Evolutionary conservation across 495 filamentous ascomycete genomes (phyloP).

Genomic region (Hyaloscypha bicolor): DNA sequence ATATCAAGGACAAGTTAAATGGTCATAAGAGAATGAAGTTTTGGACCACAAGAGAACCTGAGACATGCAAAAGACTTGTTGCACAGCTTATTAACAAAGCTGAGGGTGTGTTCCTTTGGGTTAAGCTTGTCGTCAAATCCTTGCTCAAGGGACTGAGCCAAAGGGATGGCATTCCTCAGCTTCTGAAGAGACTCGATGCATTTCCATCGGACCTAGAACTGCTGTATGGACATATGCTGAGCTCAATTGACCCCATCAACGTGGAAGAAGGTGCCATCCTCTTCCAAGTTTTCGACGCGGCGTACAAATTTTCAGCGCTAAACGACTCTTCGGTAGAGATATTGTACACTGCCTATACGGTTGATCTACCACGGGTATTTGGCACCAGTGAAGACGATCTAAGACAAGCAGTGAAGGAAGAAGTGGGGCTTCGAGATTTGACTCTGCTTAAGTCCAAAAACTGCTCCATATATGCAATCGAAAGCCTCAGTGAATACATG

Average conservation of each 20-base stretch:
- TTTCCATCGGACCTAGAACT: slow-evolving; percentile 13
- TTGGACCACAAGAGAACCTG: not conserved
- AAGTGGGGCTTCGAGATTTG: too few relatives aligned
- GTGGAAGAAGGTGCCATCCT: slow-evolving; percentile 6
- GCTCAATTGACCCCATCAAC: slow-evolving; percentile 16
- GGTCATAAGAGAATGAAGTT: not conserved
- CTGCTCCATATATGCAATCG: not conserved
- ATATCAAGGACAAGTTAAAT: slow-evolving; percentile 11
- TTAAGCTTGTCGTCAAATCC: slow-evolving; percentile 13
- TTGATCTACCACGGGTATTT: not conserved
- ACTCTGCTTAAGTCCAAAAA: too few relatives aligned
- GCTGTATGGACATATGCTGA: slow-evolving; percentile 16
- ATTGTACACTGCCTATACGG: not conserved
- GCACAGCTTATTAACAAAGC: slow-evolving; percentile 9
- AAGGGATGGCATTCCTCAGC: slow-evolving; percentile 4
- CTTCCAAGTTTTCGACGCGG: slow-evolving; percentile 12
- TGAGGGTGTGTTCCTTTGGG: slow-evolving; percentile 25
- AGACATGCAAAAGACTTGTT: not conserved
- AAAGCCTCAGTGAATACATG: not conserved
- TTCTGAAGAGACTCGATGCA: slow-evolving; percentile 1
- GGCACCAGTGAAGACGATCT: not conserved
- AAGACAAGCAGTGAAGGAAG: too few relatives aligned
- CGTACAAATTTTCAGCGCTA: too few relatives aligned
- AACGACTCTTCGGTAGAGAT: not conserved
- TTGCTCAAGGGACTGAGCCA: slow-evolving; percentile 10